Percentiles rank a stretch among this genome's conserved stretches.
phyloP scores from a whole-genome alignment of 352 stramenopile genomes.

The Halophytophthora batemanensis region DNA sequence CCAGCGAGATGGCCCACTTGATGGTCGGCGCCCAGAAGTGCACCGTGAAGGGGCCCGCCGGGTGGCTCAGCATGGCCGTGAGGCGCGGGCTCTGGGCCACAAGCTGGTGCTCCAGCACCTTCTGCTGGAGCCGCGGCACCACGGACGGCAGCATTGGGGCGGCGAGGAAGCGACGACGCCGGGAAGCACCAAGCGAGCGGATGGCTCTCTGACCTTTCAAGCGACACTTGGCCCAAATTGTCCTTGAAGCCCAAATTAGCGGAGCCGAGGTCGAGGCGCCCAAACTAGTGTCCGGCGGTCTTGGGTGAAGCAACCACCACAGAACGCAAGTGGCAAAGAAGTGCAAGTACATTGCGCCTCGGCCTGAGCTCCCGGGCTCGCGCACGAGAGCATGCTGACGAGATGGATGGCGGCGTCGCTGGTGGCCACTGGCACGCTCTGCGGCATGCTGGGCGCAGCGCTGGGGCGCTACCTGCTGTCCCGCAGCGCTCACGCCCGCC shows the following conservation, averaged over 20 bases:
- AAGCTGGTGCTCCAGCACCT: constrained; percentile 59
- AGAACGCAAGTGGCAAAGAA: too few species aligned
- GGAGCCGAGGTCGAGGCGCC: too few species aligned
- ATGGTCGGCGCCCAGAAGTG: constrained; percentile 89
- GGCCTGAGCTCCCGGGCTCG: too few species aligned
- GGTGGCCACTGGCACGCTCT: constrained; percentile 20
- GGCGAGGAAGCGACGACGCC: too few species aligned
- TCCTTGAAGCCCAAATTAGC: too few species aligned
- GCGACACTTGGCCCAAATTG: too few species aligned
- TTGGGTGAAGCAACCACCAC: too few species aligned
- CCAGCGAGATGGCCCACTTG: constrained; percentile 86
- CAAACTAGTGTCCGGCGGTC: too few species aligned
- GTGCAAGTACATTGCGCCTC: too few species aligned
- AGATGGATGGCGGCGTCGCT: constrained; percentile 23
- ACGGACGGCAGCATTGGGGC: constrained; percentile 53
- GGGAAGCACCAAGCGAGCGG: too few species aligned
- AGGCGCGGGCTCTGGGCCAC: constrained; percentile 64
- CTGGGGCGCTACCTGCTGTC: constrained; percentile 19
- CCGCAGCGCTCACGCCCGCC: constrained; percentile 1
- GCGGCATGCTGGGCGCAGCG: constrained; percentile 20
- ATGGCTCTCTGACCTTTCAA: too few species aligned
- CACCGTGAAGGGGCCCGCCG: constrained; percentile 86
- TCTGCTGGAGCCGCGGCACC: constrained; percentile 64
- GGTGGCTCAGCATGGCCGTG: constrained; percentile 59
- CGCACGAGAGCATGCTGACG: constrained; percentile 19